Evolutionary conservation across 345 rosid species (phyloP).

Genomic region (Aethionema arabicum): DNA sequence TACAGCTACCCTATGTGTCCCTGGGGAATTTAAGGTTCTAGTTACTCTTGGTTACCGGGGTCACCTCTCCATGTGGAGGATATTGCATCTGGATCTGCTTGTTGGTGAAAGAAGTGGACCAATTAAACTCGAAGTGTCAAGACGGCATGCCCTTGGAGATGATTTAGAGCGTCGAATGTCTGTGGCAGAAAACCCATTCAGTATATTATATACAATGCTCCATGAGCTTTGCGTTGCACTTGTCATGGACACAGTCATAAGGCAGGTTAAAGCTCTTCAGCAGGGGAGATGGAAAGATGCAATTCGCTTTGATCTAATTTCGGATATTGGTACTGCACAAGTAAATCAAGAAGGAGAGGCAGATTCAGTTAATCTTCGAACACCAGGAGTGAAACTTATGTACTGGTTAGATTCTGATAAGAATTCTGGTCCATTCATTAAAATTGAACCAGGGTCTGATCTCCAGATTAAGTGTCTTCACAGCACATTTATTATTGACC

Average conservation of each 20-base stretch:
- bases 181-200: constrained; percentile 78
- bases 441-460: constrained; percentile 89
- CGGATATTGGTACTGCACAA: constrained; percentile 61
- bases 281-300: constrained; percentile 98
- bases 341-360: constrained; percentile 77
- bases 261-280: constrained; percentile 85
- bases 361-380: constrained; percentile 69
- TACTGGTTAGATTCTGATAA: constrained; percentile 87
- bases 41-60: constrained; percentile 99
- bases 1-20: constrained; percentile 65
- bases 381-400: constrained; percentile 84
- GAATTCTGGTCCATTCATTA: constrained; percentile 65
- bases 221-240: constrained; percentile 91
- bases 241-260: constrained; percentile 92
- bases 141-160: constrained; percentile 86
- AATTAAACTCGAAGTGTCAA: constrained; percentile 68
- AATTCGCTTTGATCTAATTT: constrained; percentile 76
- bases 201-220: constrained; percentile 67
- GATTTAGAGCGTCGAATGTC: constrained; percentile 98
- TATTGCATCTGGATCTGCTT: constrained; percentile 91
- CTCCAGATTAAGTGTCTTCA: constrained; percentile 73
- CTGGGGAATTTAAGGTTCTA: constrained; percentile 91
- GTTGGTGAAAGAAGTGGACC: constrained; percentile 90
- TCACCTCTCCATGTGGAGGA: constrained; percentile 92
- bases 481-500: constrained; percentile 83